Percentiles rank a stretch among this genome's conserved stretches.
Conservation (phyloP, 179 eudicot genomes). For the Camellia oleifera region DNA sequence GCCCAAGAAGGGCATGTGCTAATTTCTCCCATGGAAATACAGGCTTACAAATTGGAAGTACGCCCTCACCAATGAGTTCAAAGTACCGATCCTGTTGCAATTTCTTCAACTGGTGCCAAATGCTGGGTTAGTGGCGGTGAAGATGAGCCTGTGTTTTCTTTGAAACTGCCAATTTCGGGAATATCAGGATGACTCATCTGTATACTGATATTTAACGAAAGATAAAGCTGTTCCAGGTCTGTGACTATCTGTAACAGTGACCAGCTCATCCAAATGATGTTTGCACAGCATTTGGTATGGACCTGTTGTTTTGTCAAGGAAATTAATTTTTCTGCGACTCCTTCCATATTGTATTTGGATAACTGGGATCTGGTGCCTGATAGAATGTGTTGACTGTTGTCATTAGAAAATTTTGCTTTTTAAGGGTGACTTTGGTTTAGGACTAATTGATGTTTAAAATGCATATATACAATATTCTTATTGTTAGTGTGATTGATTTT, state of each 20-base stretch:
- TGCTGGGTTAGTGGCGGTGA: not conserved
- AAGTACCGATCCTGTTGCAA: not conserved
- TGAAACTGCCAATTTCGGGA: not conserved
- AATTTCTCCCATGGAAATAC: slow-evolving; percentile 94
- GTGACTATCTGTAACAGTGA: not conserved
- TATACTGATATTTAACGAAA: not conserved
- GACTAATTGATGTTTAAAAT: not conserved
- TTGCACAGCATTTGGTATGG: not conserved
- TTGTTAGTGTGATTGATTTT: not conserved
- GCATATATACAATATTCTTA: not conserved
- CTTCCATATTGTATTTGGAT: not conserved
- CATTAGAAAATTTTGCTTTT: not conserved
- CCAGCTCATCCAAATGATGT: not conserved
- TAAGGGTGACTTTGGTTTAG: not conserved
- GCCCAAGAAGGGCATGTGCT: slow-evolving; percentile 76
- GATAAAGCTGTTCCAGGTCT: not conserved
- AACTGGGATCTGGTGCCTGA: not conserved
- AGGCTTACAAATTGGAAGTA: slow-evolving; percentile 77
- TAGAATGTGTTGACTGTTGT: not conserved
- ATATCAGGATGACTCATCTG: not conserved
- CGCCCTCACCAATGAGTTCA: slow-evolving; percentile 46
- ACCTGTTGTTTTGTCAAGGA: not conserved
- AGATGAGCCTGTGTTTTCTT: not conserved
- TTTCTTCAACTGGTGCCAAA: slow-evolving; percentile 5
- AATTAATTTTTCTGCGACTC: not conserved